Evolutionary conservation across 257 asterid genomes (phyloP).

Genomic region (Ilex asprella): DNA sequence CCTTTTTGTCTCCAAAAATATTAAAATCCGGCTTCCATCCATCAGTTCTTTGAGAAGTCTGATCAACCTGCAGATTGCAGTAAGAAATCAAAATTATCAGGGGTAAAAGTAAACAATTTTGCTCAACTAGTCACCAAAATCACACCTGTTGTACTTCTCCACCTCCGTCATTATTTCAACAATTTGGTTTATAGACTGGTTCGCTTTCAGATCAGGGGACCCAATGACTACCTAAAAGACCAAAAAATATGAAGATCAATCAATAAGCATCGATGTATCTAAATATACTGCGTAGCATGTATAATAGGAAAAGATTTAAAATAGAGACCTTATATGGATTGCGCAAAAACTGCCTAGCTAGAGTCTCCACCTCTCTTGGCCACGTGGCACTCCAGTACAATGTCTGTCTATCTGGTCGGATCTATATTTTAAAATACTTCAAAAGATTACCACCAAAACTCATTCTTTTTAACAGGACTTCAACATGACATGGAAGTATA

Average conservation of each 20-base stretch:
- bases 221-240: constrained; percentile 68
- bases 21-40: constrained; percentile 81
- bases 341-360: constrained; percentile 81
- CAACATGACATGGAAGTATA: too few species aligned
- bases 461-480: neutral
- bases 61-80: constrained; percentile 47
- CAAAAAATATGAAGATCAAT: neutral
- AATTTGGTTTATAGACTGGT: constrained; percentile 70
- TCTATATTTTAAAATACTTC: constrained; percentile 29
- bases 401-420: constrained; percentile 94
- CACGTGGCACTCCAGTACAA: constrained; percentile 98
- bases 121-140: neutral
- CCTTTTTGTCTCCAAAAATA: constrained; percentile 88
- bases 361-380: constrained; percentile 85
- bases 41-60: constrained; percentile 66
- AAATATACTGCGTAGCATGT: neutral
- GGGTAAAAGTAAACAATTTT: neutral
- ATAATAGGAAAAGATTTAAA: constrained; percentile 4
- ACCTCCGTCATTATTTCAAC: constrained; percentile 70
- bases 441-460: neutral
- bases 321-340: constrained; percentile 69
- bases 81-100: constrained; percentile 20
- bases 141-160: constrained; percentile 87
- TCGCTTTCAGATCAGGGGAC: constrained; percentile 74
- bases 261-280: neutral